phyloP scores from a whole-genome alignment of 345 rosid species.

The Eucalyptus virginea region DNA sequence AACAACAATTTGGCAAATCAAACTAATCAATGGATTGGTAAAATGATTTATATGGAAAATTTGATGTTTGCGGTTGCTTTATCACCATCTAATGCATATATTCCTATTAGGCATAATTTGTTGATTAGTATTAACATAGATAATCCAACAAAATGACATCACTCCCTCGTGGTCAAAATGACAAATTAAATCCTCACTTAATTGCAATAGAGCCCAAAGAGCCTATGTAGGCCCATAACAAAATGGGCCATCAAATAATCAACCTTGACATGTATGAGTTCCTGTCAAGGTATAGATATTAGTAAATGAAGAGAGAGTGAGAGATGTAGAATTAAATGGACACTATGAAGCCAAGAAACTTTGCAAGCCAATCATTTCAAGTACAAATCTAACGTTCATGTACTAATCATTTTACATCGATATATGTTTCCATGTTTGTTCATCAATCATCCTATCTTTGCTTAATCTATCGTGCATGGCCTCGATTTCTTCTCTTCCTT shows the following conservation, averaged over 20 bases:
- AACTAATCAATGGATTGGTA: background rate
- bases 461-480: background rate
- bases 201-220: rapidly evolving
- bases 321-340: too few relatives aligned
- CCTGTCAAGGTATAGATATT: too few relatives aligned
- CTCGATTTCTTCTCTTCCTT: background rate
- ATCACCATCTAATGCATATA: background rate
- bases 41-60: background rate
- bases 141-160: background rate
- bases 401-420: too few relatives aligned
- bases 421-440: too few relatives aligned
- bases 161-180: rapidly evolving
- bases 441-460: background rate
- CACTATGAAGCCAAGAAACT: too few relatives aligned
- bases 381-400: too few relatives aligned
- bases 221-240: background rate
- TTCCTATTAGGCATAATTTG: rapidly evolving
- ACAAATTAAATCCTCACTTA: background rate
- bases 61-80: background rate
- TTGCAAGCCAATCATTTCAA: too few relatives aligned
- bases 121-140: too few relatives aligned
- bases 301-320: too few relatives aligned
- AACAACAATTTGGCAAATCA: too few relatives aligned
- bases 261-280: too few relatives aligned
- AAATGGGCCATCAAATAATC: background rate